A percentile compares a stretch with the other conserved stretches of the same genome.
Evolutionary conservation across 129 eudicot species (phyloP).

Genomic region (Saposhnikovia divaricata): DNA sequence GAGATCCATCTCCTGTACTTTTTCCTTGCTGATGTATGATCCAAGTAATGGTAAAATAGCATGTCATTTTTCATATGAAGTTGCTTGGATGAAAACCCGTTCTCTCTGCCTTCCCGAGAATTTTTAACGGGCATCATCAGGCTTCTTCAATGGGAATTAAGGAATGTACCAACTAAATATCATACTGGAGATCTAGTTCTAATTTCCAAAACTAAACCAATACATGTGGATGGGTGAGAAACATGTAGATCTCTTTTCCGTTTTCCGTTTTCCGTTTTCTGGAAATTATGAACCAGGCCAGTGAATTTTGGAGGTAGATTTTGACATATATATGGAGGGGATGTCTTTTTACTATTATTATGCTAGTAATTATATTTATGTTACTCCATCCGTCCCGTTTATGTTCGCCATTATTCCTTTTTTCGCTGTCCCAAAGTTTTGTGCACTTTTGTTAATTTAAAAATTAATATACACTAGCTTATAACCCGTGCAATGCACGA

Average conservation of each 20-base stretch:
- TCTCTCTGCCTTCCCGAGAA: neutral
- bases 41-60: neutral
- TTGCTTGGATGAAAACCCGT: neutral
- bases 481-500: no score
- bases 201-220: neutral
- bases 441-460: no score
- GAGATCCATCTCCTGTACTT: slow-evolving; percentile 86
- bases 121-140: neutral
- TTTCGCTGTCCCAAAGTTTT: no score
- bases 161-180: neutral
- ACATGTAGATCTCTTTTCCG: neutral
- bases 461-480: no score
- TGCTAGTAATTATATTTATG: neutral
- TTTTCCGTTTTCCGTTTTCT: neutral
- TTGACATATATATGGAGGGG: neutral
- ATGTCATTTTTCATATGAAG: slow-evolving; percentile 1
- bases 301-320: slow-evolving; percentile 4
- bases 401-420: no score
- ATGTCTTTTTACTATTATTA: neutral
- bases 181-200: neutral
- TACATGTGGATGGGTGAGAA: neutral
- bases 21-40: slow-evolving; percentile 49
- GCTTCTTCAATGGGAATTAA: neutral
- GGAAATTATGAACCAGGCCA: neutral
- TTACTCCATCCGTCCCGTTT: no score